A percentile compares a stretch with the other conserved stretches of the same genome.
Conservation (phyloP, 768 basidiomycete species). For the Agaricus sinodeliciosus region DNA sequence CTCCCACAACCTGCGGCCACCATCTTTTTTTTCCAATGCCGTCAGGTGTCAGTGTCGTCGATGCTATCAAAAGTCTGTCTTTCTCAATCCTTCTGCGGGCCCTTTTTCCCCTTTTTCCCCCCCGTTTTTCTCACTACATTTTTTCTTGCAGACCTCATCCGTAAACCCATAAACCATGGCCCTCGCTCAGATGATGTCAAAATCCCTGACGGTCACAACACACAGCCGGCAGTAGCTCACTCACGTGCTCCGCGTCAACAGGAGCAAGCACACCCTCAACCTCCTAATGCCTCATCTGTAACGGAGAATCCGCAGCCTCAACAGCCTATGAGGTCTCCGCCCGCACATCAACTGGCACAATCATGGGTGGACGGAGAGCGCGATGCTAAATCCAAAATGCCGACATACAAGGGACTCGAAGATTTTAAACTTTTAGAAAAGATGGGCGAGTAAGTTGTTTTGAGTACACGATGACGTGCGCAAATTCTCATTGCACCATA, state of each 20-base stretch:
- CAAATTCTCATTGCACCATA: constrained; percentile 13
- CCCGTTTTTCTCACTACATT: constrained; percentile 13
- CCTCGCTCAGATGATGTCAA: constrained; percentile 8
- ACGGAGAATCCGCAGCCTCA: constrained; percentile 17
- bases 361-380: constrained; percentile 72
- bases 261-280: constrained; percentile 23
- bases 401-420: constrained; percentile 80
- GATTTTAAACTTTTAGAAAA: constrained; percentile 70
- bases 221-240: constrained; percentile 14
- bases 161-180: constrained; percentile 54
- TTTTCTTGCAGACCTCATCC: constrained; percentile 57
- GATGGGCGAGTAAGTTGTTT: constrained; percentile 83
- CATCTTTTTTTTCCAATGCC: constrained; percentile 38
- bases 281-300: constrained; percentile 16
- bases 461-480: constrained; percentile 12
- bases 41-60: constrained; percentile 56
- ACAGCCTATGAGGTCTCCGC: constrained; percentile 21
- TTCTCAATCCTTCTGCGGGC: constrained; percentile 11
- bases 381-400: constrained; percentile 70
- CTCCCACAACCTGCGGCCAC: background rate
- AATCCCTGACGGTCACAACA: constrained; percentile 14
- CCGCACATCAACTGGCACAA: constrained; percentile 44
- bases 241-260: constrained; percentile 24
- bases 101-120: background rate
- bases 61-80: constrained; percentile 79